Evolutionary conservation across 2,329 filamentous ascomycete species (phyloP).

Genomic region (Phoma sp.): DNA sequence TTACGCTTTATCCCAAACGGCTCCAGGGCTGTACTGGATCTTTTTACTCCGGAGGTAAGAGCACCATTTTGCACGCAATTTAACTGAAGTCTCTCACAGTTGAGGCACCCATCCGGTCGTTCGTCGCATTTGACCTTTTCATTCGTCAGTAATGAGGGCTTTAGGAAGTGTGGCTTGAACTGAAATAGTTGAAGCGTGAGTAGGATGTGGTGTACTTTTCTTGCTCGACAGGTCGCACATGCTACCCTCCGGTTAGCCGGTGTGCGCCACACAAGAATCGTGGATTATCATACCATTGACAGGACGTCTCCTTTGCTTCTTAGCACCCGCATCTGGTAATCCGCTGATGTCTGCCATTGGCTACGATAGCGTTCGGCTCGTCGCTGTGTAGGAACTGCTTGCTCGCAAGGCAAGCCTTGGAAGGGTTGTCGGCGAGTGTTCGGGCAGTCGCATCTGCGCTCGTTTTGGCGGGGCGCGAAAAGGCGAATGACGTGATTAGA

Average conservation of each 20-base stretch:
- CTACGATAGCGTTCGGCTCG: slow-evolving; percentile 20
- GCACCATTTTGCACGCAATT: slow-evolving; percentile 36
- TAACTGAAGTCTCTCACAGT: slow-evolving; percentile 38
- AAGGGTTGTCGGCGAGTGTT: slow-evolving; percentile 15
- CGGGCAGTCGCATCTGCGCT: slow-evolving; percentile 12
- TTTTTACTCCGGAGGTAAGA: slow-evolving; percentile 21
- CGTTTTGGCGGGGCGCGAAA: slow-evolving; percentile 17
- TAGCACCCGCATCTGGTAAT: slow-evolving; percentile 19
- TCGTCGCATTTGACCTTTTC: slow-evolving; percentile 42
- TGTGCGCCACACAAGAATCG: background rate
- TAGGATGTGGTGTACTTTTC: slow-evolving; percentile 20
- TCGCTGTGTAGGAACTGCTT: slow-evolving; percentile 11
- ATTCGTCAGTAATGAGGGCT: slow-evolving; percentile 4
- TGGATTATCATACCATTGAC: slow-evolving; percentile 27
- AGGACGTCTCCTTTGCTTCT: slow-evolving; percentile 34
- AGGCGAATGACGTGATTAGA: slow-evolving; percentile 11
- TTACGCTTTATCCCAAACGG: slow-evolving; percentile 39
- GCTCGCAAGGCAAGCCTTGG: slow-evolving; percentile 4
- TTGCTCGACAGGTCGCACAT: slow-evolving; percentile 28
- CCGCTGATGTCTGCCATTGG: slow-evolving; percentile 15
- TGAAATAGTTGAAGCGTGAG: background rate
- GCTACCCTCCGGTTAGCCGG: slow-evolving; percentile 20
- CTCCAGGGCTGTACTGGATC: slow-evolving; percentile 23
- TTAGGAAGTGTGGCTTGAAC: no score
- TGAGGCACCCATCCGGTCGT: slow-evolving; percentile 38